Base-by-base conservation (phyloP, 106 monocot species). In the Posidonia australis region DNA sequence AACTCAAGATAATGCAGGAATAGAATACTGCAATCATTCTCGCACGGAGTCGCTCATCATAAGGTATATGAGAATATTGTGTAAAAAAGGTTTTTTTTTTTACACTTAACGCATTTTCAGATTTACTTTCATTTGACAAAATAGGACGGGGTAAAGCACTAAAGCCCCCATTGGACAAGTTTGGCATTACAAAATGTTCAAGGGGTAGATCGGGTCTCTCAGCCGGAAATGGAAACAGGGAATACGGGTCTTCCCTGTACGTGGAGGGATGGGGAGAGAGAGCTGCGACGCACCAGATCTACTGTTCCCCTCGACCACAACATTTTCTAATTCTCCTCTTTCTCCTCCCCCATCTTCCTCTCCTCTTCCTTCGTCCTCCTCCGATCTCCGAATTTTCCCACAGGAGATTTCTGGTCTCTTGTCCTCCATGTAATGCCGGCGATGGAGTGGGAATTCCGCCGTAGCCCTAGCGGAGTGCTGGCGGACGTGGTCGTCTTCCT, bases 241-340 rank as follows among this genome's bases (percentile, higher is more conserved):
- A 54, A 54, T 22, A 54, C 54, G 54, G 54, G 21, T 20, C 24
- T 22, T 12, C 25, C 20, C 10, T 54, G 25, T 26, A 59, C 56
- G 56, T 56, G 29, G 59, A 29, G 59, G 29, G 31, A 59, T 16
- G 16, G 59, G 29, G 22, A 59, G 58, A 30, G 28, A 29, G 58
- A 28, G 58, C 58, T 58, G 30, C 58, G 28, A 29, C 58, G 26
- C 26, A 60, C 60, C 28, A 20, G 43, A 61, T 61, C 61, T 30
- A 61, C 30, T 21, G 61, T 61, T 61, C 19, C 18, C 19, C 19
- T 61, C 61, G 19, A 21, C 20, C 12, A n/a, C 61, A 17, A 3
- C 20, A n/a, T n/a, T 17, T 49, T 19, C 49, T 17, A 17, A 17
- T 19, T 49, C 16, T 49, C 49, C 32, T 36, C 61, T 18, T 13